Percentiles rank a stretch among this genome's conserved stretches.
These are phyloP conservation scores for Fusarium pininemorale DNA, from an alignment of 2,329 filamentous ascomycete species.

Conservation along the genomic window DNA sequence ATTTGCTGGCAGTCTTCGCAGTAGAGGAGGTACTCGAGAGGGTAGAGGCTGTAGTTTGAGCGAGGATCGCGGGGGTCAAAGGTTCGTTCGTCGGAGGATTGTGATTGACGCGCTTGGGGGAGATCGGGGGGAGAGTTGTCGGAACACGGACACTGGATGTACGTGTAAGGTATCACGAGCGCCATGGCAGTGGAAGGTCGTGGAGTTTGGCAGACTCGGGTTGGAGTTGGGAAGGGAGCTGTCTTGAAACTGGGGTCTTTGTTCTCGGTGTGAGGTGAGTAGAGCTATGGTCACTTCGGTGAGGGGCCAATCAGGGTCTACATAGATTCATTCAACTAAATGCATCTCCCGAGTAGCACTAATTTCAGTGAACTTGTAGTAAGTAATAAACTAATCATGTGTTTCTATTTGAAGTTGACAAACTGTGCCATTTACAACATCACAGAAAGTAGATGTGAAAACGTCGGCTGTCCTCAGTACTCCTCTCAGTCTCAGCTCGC, in stretches of 20 bases:
- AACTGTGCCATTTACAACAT: not conserved
- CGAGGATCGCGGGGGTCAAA: constrained; percentile 88
- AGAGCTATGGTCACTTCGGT: constrained; percentile 10
- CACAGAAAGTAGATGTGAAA: not conserved
- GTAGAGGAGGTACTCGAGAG: constrained; percentile 91
- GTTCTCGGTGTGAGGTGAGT: constrained; percentile 31
- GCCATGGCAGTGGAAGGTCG: constrained; percentile 52
- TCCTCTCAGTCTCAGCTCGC: not conserved
- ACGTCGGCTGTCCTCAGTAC: not conserved
- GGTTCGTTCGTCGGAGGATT: constrained; percentile 70
- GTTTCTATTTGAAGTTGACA: not conserved
- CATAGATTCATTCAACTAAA: not conserved
- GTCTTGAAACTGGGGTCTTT: constrained; percentile 24
- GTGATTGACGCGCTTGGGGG: constrained; percentile 43
- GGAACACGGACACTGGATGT: constrained; percentile 73
- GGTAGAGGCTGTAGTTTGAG: constrained; percentile 91
- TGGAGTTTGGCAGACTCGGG: constrained; percentile 24
- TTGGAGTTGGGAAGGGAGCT: constrained; percentile 28
- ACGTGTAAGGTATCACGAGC: constrained; percentile 68
- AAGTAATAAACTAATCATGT: not conserved
- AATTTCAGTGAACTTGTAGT: too few relatives aligned
- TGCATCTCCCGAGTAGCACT: not conserved
- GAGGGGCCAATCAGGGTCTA: constrained; percentile 20
- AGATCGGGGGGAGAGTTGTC: constrained; percentile 53
- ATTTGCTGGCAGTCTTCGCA: constrained; percentile 98